Evolutionary conservation across 2,329 filamentous ascomycete genomes (phyloP), one percentile per base, ranked within the genome.

Genomic region (Colletotrichum orbiculare): DNA sequence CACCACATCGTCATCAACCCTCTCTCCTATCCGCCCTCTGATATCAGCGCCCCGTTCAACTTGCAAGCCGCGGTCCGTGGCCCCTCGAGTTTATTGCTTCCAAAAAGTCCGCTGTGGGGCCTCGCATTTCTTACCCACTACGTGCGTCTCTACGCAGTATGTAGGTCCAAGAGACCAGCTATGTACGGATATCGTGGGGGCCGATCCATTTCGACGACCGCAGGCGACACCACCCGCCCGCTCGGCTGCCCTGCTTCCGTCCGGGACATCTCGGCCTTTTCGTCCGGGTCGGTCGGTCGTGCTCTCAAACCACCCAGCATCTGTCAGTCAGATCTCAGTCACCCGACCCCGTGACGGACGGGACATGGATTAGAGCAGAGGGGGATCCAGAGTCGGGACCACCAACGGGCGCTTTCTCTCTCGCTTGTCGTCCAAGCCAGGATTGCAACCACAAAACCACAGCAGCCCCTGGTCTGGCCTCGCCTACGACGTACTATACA

Each of bases 241-340:
- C 4, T 43, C 43, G 43, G 43, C 43, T 17, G 43, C 43, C 43
- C 43, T 15, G 13, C n/a, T 52, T n/a, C 37, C 39, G 45, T 55
- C 58, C 63, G 63, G 59, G 54, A 41, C 48, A 52, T 15, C n/a
- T 57, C 62, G 62, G 62, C 39, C 25, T 57, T 47, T 45, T 48
- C 52, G 46, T 52, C 47, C 58, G 58, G 6, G 37, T 52, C 58
- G 50, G 41, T 54, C 55, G 33, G 39, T 39, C 45, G 12, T 15
- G 43, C 13, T 43, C 42, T 43, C 25, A 25, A 25, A 25, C 25
- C 25, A 25, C 25, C 25, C 25, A 25, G 25, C 3, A 25, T 25
- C 25, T 25, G 15, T 43, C 55, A 49, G 46, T 58, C 55, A 50
- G 34, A 8, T 13, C 15, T 45, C 46, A 50, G 55, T 53, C 62